phyloP scores from a whole-genome alignment of 495 filamentous ascomycete species.

The Penicillium pancosmium region DNA sequence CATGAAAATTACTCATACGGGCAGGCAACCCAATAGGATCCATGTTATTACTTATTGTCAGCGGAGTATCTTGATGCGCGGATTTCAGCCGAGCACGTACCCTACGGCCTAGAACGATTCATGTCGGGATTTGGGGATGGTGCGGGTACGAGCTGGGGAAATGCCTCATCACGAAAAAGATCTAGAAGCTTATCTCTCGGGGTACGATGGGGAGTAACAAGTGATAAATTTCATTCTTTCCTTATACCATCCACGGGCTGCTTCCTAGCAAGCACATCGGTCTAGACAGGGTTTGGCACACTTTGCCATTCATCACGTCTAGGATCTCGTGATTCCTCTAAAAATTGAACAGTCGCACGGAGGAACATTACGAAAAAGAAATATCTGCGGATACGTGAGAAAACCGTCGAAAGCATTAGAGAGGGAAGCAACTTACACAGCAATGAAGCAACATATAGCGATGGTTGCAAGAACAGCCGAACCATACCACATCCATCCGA shows the following conservation, averaged over 20 bases:
- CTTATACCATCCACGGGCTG: too few species aligned
- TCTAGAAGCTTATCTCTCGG: too few species aligned
- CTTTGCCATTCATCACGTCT: slow-evolving; percentile 2
- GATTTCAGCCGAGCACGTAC: background rate
- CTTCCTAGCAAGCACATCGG: background rate
- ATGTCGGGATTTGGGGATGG: background rate
- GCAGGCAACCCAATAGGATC: slow-evolving; percentile 1
- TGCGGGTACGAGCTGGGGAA: background rate
- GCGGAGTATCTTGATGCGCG: background rate
- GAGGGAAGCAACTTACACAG: background rate
- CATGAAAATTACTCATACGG: background rate
- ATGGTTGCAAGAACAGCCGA: background rate
- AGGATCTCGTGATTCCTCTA: slow-evolving; percentile 6
- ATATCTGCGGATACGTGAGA: background rate
- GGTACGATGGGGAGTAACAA: too few species aligned
- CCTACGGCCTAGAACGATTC: background rate
- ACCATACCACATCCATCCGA: slow-evolving; percentile 3
- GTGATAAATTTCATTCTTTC: too few species aligned
- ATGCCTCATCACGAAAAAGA: too few species aligned
- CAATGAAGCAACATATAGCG: slow-evolving; percentile 1
- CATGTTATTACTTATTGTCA: background rate
- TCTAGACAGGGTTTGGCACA: background rate
- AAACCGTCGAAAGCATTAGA: background rate
- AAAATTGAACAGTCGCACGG: background rate
- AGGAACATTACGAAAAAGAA: slow-evolving; percentile 1